These are phyloP conservation scores for Candida pini DNA, from an alignment of 805 yeast genomes.

Conservation along the genomic window DNA sequence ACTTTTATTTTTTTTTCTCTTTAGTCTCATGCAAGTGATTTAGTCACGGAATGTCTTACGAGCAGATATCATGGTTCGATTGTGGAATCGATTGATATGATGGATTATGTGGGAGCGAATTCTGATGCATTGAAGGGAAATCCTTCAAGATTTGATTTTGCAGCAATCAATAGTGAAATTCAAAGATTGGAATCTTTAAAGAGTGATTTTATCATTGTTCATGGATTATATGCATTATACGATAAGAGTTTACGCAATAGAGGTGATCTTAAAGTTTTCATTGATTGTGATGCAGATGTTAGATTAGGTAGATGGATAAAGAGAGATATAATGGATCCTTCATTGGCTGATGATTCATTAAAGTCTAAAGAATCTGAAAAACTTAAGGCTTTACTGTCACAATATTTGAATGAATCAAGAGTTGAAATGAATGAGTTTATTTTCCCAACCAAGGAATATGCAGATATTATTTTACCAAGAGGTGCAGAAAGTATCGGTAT, in stretches of 20 bases:
- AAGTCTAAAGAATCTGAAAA: slow-evolving; percentile 8
- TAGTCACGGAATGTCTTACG: slow-evolving; percentile 18
- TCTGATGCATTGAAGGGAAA: slow-evolving; percentile 8
- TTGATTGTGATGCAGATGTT: slow-evolving; percentile 82
- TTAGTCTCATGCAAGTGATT: slow-evolving; percentile 21
- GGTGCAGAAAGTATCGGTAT: slow-evolving; percentile 61
- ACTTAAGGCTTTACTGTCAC: slow-evolving; percentile 33
- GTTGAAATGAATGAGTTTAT: slow-evolving; percentile 65
- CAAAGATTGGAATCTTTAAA: slow-evolving; percentile 4
- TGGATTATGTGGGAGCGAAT: slow-evolving; percentile 7
- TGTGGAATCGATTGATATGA: slow-evolving; percentile 21
- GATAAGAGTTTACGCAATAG: slow-evolving; percentile 48
- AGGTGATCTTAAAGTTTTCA: slow-evolving; percentile 64
- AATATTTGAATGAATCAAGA: slow-evolving; percentile 52
- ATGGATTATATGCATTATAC: slow-evolving; percentile 78
- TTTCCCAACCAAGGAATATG: slow-evolving; percentile 60
- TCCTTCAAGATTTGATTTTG: slow-evolving; percentile 40
- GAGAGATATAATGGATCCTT: slow-evolving; percentile 20
- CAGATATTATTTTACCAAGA: slow-evolving; percentile 70
- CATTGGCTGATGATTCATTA: slow-evolving; percentile 1
- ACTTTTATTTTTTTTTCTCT: neutral
- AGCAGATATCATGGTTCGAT: slow-evolving; percentile 14
- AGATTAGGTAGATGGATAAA: slow-evolving; percentile 75
- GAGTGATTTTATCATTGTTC: slow-evolving; percentile 43
- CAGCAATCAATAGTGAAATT: slow-evolving; percentile 17